Base-by-base conservation (phyloP, 1,284 basidiomycete species). In the Inonotus obliquus region DNA sequence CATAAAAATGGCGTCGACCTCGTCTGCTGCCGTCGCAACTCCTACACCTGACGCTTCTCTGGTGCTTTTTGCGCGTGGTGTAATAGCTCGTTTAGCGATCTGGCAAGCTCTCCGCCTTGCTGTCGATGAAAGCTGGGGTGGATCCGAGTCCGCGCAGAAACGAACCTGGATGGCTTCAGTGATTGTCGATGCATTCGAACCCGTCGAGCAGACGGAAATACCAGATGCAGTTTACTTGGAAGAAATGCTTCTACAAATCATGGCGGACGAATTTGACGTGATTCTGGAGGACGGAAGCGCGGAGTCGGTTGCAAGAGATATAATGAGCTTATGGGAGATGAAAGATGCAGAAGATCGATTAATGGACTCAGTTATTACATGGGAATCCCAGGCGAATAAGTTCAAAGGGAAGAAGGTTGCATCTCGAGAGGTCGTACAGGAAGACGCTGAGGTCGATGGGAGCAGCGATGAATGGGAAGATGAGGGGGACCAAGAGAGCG, bases 21-120 rank as follows among this genome's bases (percentile, higher is more conserved):
- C 60, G 13, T 55, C 59, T 27, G 13, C 53, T 19, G 21, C 58
- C n/a, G 38, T 54, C 27, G 21, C 54, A 10, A 21, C 69, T 35
- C 48, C 73, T 13, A 41, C 66, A 23, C 75, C 79, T 1, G 70
- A 80, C 23, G 71, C 75, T 2, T 71, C 72, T n/a, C 76, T 81
- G n/a, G 71, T 89, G 35, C 81, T 91, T 65, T 94, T 96, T 69
- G 93, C 94, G 10, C 84, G 92, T 37, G 91, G 92, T 9, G 82
- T 91, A 10, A 81, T 95, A 63, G 85, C 92, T 29, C 82, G 92
- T 57, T 81, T 96, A 57, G 79, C 82, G 25, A 77, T 86, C 63
- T 96, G 94, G 94, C 84, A 90, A 44, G 90, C 87, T 1, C 82
- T 96, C 47, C 87, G 88, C 52, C 79, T 95, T 69, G 93, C 94